Conservation (phyloP, 164 flowering plant species). For the Macadamia integrifolia region DNA sequence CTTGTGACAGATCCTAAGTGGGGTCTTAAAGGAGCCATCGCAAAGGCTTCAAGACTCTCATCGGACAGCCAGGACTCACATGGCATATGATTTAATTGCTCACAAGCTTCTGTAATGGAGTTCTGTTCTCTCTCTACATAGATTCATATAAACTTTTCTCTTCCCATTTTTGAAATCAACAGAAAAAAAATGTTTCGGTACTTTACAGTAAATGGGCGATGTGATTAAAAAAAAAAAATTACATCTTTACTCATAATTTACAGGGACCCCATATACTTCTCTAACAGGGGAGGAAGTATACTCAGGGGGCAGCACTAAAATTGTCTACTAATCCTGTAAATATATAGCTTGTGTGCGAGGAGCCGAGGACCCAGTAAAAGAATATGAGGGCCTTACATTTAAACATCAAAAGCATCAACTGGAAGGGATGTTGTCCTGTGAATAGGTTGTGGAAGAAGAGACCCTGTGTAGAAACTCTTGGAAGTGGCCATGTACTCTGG, state of each 20-base stretch:
- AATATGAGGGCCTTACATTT: background rate
- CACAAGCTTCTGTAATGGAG: too few relatives aligned
- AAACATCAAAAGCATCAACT: conserved; percentile 26
- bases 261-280: background rate
- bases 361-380: background rate
- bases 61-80: too few relatives aligned
- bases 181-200: background rate
- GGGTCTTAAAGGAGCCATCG: too few relatives aligned
- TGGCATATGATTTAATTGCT: too few relatives aligned
- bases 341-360: background rate
- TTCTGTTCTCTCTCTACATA: too few relatives aligned
- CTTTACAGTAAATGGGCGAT: background rate
- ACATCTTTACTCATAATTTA: background rate
- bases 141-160: too few relatives aligned
- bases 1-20: too few relatives aligned
- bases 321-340: background rate
- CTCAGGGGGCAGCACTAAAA: background rate
- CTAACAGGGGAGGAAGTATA: background rate
- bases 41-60: too few relatives aligned
- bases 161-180: too few relatives aligned
- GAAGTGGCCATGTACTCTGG: conserved; percentile 47
- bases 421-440: conserved; percentile 39
- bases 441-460: conserved; percentile 46
- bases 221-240: background rate
- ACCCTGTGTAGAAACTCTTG: conserved; percentile 44